These are phyloP conservation scores for Fistulina hepatica DNA, from an alignment of 1,284 basidiomycete genomes.

Conservation along the genomic window DNA sequence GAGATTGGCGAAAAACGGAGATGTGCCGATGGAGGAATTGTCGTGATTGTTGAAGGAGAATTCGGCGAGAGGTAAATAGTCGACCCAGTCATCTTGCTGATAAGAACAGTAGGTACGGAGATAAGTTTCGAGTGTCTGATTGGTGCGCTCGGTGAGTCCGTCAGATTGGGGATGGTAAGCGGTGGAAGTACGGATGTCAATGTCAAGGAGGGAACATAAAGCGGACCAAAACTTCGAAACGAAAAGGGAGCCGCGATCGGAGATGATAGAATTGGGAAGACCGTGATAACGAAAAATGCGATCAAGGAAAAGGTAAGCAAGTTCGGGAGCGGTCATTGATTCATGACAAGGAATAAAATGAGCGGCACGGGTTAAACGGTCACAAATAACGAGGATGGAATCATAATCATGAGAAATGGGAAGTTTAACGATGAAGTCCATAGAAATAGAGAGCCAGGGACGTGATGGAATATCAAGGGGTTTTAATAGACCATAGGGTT, in stretches of 20 bases:
- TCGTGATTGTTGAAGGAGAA: conserved; percentile 25
- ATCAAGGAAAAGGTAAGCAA: conserved; percentile 1
- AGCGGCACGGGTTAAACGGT: conserved; percentile 26
- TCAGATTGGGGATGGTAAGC: conserved; percentile 9
- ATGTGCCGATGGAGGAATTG: conserved; percentile 16
- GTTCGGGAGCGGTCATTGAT: conserved; percentile 18
- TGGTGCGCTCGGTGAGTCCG: conserved; percentile 5
- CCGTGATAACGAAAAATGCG: conserved; percentile 9
- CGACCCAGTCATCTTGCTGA: conserved; percentile 26
- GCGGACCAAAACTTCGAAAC: conserved; percentile 9
- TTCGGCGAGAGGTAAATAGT: conserved; percentile 22
- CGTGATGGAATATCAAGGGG: conserved; percentile 16
- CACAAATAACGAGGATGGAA: conserved; percentile 27
- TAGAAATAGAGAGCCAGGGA: conserved; percentile 27
- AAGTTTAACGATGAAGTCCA: conserved; percentile 30
- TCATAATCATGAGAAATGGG: conserved; percentile 23
- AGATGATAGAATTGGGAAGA: conserved; percentile 5
- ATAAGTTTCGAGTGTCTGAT: conserved; percentile 4
- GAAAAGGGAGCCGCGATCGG: conserved; percentile 10
- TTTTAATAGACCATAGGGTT: conserved; percentile 18
- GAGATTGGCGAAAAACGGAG: conserved; percentile 16
- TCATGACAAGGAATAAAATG: conserved; percentile 21
- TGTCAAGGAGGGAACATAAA: conserved; percentile 14
- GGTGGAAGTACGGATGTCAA: conserved; percentile 12
- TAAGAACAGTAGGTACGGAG: conserved; percentile 13